Percentiles rank a stretch among this genome's conserved stretches.
These are phyloP conservation scores for Tricholoma bakamatsutake DNA, from an alignment of 768 basidiomycete genomes.

Conservation along the genomic window DNA sequence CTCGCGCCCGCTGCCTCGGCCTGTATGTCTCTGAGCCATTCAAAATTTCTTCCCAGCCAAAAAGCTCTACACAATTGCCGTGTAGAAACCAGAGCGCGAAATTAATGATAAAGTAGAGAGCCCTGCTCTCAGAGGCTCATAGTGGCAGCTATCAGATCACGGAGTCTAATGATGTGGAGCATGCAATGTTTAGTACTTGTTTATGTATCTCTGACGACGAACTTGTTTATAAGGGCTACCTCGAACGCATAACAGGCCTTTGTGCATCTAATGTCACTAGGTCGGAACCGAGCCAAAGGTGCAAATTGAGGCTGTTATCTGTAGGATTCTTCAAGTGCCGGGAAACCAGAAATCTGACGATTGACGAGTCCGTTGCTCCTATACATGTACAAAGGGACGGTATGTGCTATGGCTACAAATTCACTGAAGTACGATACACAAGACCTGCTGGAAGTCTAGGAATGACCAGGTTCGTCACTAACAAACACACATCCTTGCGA, in stretches of 20 bases:
- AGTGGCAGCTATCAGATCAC: slow-evolving; percentile 10
- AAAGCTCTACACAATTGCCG: not conserved
- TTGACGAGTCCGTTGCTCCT: not conserved
- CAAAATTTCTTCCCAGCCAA: slow-evolving; percentile 7
- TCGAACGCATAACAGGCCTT: too few species aligned
- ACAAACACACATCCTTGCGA: slow-evolving; percentile 11
- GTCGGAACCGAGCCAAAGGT: not conserved
- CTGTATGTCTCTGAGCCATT: slow-evolving; percentile 15
- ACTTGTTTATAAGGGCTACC: too few species aligned
- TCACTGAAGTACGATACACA: not conserved
- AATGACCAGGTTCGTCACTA: not conserved
- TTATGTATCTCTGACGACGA: not conserved
- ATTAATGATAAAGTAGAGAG: slow-evolving; percentile 16
- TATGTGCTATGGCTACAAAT: not conserved
- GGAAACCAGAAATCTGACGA: not conserved
- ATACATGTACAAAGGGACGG: not conserved
- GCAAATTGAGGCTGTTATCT: not conserved
- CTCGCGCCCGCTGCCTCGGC: slow-evolving; percentile 36
- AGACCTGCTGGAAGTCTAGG: not conserved
- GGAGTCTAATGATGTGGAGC: slow-evolving; percentile 10
- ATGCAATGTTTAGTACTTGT: slow-evolving; percentile 8
- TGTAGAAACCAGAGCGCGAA: slow-evolving; percentile 4
- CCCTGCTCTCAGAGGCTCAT: slow-evolving; percentile 35
- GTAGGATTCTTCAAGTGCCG: too few species aligned
- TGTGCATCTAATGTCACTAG: not conserved